These are phyloP conservation scores for Scenedesmus sp. DNA, from an alignment of 163 green algal species.

Conservation along the genomic window DNA sequence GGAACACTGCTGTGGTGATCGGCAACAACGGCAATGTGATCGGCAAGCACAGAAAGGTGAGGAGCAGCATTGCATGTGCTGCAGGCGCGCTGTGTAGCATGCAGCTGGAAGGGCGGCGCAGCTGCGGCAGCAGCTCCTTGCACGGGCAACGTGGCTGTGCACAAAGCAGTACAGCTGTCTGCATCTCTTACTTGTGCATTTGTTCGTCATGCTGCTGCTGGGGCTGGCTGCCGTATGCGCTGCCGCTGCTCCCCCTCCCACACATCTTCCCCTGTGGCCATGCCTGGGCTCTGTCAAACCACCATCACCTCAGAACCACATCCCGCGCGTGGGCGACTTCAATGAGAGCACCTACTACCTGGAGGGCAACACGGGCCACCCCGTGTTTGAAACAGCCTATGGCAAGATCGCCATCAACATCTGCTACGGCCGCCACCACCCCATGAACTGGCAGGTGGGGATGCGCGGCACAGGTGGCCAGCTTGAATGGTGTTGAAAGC, in stretches of 20 bases:
- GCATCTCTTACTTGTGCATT: neutral
- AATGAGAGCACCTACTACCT: conserved; percentile 99
- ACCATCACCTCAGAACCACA: conserved; percentile 90
- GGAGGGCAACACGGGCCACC: conserved; percentile 97
- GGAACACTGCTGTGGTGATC: conserved; percentile 99
- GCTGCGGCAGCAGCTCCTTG: too few species aligned
- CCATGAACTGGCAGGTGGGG: conserved; percentile 91
- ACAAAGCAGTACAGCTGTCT: neutral
- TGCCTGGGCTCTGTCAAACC: neutral
- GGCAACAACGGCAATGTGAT: conserved; percentile 92
- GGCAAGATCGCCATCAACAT: conserved; percentile 97
- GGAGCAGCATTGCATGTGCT: neutral
- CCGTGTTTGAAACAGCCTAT: conserved; percentile 95
- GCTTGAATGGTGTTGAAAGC: too few species aligned
- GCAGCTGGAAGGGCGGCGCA: neutral
- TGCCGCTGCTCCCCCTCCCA: too few species aligned
- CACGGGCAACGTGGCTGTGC: too few species aligned
- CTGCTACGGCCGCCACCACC: conserved; percentile 97
- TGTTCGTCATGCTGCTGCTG: neutral
- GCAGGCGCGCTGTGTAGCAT: neutral
- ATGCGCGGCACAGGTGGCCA: too few species aligned
- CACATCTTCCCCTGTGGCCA: neutral
- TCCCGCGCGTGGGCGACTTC: conserved; percentile 97
- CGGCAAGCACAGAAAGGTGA: conserved; percentile 94
- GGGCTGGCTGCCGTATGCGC: too few species aligned